A percentile compares a stretch with the other conserved stretches of the same genome.
Evolutionary conservation across 805 yeast species (phyloP).

Genomic region (Candida khao-thaluensis): DNA sequence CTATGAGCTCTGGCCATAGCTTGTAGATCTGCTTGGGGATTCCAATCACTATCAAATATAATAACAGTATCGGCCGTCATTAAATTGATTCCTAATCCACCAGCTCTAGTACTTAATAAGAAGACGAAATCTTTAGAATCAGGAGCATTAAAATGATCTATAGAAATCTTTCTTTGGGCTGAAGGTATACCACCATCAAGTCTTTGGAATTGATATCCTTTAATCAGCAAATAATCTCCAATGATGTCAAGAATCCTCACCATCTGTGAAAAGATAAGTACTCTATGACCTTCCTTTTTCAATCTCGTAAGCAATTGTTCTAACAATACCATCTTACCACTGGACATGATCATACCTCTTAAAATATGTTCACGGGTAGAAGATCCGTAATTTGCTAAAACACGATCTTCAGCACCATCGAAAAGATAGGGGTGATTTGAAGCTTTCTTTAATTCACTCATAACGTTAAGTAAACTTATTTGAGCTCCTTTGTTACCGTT

Average conservation of each 20-base stretch:
- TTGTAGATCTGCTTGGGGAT: conserved; percentile 98
- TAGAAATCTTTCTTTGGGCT: conserved; percentile 87
- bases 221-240: conserved; percentile 87
- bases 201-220: conserved; percentile 87
- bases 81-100: conserved; percentile 96
- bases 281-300: conserved; percentile 93
- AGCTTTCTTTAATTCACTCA: conserved; percentile 95
- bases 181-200: conserved; percentile 97
- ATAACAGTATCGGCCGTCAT: conserved; percentile 99
- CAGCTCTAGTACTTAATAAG: conserved; percentile 91
- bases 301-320: conserved; percentile 85
- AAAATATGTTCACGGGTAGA: conserved; percentile 74
- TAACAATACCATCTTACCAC: conserved; percentile 95
- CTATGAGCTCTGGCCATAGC: conserved; percentile 99
- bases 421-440: conserved; percentile 95
- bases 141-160: conserved; percentile 94
- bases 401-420: conserved; percentile 87
- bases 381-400: conserved; percentile 62
- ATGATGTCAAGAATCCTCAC: conserved; percentile 92
- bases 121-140: conserved; percentile 91
- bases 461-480: conserved; percentile 81
- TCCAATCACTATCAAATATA: conserved; percentile 98
- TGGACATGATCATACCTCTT: conserved; percentile 93
- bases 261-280: conserved; percentile 94
- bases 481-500: conserved; percentile 68